These are phyloP conservation scores for Astraeus odoratus DNA, from an alignment of 768 basidiomycete species.

Conservation along the genomic window DNA sequence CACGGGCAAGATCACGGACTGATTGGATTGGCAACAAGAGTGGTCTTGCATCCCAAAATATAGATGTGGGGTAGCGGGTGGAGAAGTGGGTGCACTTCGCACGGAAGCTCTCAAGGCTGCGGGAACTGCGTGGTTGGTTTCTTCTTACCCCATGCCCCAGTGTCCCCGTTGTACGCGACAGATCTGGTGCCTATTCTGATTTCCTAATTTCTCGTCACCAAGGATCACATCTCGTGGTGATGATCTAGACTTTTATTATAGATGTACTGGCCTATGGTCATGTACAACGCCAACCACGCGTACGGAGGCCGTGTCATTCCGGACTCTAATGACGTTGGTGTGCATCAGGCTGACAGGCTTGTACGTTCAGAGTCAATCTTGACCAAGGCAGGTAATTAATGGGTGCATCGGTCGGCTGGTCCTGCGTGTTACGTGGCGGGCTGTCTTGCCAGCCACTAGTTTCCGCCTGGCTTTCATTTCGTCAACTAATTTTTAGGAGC, in stretches of 20 bases:
- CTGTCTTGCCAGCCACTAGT: not conserved
- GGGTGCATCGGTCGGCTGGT: not conserved
- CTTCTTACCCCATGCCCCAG: constrained; percentile 18
- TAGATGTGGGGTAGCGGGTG: not conserved
- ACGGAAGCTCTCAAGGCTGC: not conserved
- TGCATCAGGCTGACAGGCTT: not conserved
- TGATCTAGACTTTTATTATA: not conserved
- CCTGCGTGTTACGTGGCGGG: not conserved
- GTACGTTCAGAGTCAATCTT: not conserved
- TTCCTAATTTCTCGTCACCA: not conserved
- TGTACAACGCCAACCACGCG: not conserved
- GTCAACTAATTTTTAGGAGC: not conserved
- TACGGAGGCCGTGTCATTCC: not conserved
- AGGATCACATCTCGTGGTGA: not conserved
- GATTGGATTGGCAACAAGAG: too few species aligned
- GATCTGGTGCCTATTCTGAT: not conserved
- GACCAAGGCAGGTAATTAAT: not conserved
- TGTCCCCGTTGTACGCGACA: not conserved
- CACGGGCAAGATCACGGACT: too few species aligned
- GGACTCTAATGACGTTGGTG: not conserved
- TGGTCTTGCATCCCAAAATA: not conserved
- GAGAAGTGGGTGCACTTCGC: not conserved
- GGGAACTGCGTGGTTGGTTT: not conserved
- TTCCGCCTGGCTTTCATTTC: not conserved
- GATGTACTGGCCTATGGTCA: not conserved